phyloP scores from a whole-genome alignment of 2,329 filamentous ascomycete species.

The Stemphylium vesicarium region DNA sequence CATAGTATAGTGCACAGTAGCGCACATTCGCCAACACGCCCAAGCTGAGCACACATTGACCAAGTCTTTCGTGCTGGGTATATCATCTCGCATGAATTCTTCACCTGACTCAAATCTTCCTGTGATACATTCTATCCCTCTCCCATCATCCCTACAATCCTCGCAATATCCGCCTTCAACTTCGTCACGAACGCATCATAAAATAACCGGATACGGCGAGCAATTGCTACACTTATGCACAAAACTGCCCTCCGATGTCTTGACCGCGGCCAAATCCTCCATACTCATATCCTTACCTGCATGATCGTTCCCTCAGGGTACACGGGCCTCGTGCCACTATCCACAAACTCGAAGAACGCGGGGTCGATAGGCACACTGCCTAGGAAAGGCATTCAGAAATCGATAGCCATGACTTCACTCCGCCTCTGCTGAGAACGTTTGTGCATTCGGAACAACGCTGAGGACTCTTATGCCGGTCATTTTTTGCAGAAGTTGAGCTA shows the following conservation, averaged over 20 bases:
- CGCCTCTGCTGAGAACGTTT: conserved; percentile 90
- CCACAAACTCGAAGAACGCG: conserved; percentile 85
- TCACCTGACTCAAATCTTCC: too few relatives aligned
- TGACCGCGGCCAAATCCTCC: conserved; percentile 8
- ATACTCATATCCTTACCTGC: conserved; percentile 40
- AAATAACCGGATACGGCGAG: conserved; percentile 66
- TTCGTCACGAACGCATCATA: conserved; percentile 69
- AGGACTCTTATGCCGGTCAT: conserved; percentile 75
- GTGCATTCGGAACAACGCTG: conserved; percentile 88
- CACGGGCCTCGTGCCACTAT: conserved; percentile 70
- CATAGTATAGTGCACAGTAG: too few relatives aligned
- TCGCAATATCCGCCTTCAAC: conserved; percentile 50
- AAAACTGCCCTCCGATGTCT: conserved; percentile 53
- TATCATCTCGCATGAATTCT: too few relatives aligned
- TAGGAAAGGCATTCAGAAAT: conserved; percentile 83
- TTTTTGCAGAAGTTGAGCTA: conserved; percentile 93
- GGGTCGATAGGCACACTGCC: conserved; percentile 91
- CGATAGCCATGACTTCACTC: conserved; percentile 87
- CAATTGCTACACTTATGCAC: conserved; percentile 76
- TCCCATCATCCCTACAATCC: conserved; percentile 3
- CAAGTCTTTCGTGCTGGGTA: too few relatives aligned
- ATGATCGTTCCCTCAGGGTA: conserved; percentile 71
- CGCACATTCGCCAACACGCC: too few relatives aligned
- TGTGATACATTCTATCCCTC: neutral
- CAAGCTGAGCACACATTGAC: too few relatives aligned